Conservation (phyloP, 306 rosid species). For the Luffa acutangula region DNA sequence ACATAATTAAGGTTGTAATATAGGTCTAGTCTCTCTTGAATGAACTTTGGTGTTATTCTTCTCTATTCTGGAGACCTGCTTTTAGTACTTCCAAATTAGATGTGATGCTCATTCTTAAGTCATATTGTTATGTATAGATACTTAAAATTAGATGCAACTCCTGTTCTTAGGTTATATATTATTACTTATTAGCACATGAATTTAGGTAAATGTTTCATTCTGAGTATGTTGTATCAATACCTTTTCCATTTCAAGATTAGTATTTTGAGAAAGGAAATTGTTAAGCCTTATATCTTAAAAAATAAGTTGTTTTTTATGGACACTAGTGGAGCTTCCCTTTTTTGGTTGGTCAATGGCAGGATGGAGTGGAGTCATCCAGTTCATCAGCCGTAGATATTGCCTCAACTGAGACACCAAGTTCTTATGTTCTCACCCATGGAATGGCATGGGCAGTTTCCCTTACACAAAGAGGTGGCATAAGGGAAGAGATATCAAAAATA, state of each 20-base stretch:
- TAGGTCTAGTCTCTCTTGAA: background rate
- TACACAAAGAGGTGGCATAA: slow-evolving; percentile 44
- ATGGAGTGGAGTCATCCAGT: slow-evolving; percentile 30
- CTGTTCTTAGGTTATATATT: background rate
- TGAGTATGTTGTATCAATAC: background rate
- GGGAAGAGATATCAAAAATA: slow-evolving; percentile 50
- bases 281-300: background rate
- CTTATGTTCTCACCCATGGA: slow-evolving; percentile 48
- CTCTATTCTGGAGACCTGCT: background rate
- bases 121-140: background rate
- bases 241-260: background rate
- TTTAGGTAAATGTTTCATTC: background rate
- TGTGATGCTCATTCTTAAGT: background rate
- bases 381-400: slow-evolving; percentile 36
- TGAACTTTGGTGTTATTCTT: background rate
- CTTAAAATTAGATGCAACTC: background rate
- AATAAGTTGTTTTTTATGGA: background rate
- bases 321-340: background rate
- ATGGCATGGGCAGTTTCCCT: slow-evolving; percentile 82
- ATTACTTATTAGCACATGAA: background rate
- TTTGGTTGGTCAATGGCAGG: slow-evolving; percentile 33
- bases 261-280: background rate
- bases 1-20: background rate
- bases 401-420: slow-evolving; percentile 18
- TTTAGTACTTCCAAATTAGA: background rate